Percentiles rank a stretch among this genome's conserved stretches.
Evolutionary conservation across 1,139 yeast species (phyloP).

Genomic region (Geotrichum cucujoidarum): DNA sequence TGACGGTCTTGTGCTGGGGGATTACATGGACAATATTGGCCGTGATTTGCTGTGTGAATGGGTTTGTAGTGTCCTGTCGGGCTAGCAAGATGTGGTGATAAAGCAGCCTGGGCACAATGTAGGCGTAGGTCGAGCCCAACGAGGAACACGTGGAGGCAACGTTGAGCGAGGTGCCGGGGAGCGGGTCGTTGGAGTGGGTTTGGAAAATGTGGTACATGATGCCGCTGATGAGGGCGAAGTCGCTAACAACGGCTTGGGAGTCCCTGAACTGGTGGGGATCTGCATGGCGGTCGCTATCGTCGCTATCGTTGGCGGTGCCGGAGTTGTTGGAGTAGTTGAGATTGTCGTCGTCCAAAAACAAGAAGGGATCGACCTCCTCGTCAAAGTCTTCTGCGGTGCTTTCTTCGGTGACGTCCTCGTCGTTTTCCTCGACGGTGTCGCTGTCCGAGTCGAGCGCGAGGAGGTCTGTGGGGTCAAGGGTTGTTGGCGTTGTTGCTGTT

Average conservation of each 20-base stretch:
- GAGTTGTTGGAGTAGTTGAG: no score
- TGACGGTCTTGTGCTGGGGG: slow-evolving; percentile 14
- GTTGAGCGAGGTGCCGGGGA: slow-evolving; percentile 16
- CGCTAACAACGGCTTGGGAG: not conserved
- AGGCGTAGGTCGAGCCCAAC: slow-evolving; percentile 22
- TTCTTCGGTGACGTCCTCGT: no score
- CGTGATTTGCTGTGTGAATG: not conserved
- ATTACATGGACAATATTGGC: slow-evolving; percentile 17
- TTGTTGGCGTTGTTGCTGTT: no score
- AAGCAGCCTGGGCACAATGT: slow-evolving; percentile 23
- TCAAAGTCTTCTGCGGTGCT: no score
- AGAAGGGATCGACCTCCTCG: no score
- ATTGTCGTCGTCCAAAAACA: no score
- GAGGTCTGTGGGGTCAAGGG: no score
- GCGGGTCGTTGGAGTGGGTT: not conserved
- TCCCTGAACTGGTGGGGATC: no score
- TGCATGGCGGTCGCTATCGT: not conserved
- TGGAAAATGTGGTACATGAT: not conserved
- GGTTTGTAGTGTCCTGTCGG: not conserved
- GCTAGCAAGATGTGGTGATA: slow-evolving; percentile 13
- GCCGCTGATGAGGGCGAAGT: slow-evolving; percentile 1
- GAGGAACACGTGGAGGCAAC: slow-evolving; percentile 25
- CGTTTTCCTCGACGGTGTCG: no score
- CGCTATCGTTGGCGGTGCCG: not conserved
- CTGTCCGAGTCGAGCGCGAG: no score